phyloP scores from a whole-genome alignment of 768 basidiomycete species.

The Suillus luteus region DNA sequence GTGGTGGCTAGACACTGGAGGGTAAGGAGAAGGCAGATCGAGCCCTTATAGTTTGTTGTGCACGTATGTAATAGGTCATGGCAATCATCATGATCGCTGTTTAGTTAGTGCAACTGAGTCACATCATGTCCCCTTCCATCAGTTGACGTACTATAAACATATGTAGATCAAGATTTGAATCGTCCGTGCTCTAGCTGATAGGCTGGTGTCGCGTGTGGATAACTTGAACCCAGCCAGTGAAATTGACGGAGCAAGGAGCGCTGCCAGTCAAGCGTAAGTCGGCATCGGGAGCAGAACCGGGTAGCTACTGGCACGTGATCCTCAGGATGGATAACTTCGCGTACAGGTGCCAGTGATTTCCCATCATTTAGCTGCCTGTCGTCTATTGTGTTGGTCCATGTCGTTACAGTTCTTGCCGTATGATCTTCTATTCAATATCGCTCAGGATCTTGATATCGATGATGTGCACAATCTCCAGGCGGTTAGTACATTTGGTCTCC shows the following conservation, averaged over 20 bases:
- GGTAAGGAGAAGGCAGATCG: not conserved
- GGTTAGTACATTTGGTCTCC: slow-evolving; percentile 44
- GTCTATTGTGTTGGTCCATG: slow-evolving; percentile 18
- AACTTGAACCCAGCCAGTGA: not conserved
- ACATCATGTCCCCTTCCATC: not conserved
- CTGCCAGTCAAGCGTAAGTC: not conserved
- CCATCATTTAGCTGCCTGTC: slow-evolving; percentile 1
- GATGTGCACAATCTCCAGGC: slow-evolving; percentile 64
- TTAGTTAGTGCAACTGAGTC: not conserved
- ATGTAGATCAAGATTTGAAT: not conserved
- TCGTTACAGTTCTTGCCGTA: slow-evolving; percentile 56
- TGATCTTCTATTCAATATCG: slow-evolving; percentile 70
- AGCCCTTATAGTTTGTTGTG: not conserved
- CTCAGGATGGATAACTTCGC: not conserved
- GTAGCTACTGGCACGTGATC: not conserved
- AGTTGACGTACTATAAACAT: not conserved
- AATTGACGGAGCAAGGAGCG: not conserved
- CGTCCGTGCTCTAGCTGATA: not conserved
- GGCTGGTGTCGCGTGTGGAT: not conserved
- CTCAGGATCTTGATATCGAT: slow-evolving; percentile 57
- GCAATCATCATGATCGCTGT: not conserved
- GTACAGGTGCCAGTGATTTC: slow-evolving; percentile 1
- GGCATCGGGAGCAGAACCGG: not conserved
- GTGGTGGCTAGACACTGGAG: not conserved
- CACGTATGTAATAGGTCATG: not conserved